Conservation (phyloP, 768 basidiomycete species). For the Suillus fuscotomentosus region DNA sequence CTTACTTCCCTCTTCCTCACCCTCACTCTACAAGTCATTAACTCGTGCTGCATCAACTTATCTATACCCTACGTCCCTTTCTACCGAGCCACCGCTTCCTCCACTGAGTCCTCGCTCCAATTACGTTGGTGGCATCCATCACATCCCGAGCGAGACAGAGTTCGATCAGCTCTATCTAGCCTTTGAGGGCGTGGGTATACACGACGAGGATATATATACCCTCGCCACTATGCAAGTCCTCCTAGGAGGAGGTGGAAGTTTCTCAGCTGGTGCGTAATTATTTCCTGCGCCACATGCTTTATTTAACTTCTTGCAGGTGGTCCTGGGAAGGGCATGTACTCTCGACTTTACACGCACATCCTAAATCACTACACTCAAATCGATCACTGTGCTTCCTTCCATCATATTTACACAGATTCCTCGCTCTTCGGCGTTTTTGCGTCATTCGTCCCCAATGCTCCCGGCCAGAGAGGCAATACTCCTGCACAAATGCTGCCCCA, state of each 20-base stretch:
- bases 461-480: constrained; percentile 57
- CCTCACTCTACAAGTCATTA: constrained; percentile 61
- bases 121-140: constrained; percentile 85
- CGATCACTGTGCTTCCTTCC: constrained; percentile 95
- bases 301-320: constrained; percentile 53
- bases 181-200: constrained; percentile 88
- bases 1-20: constrained; percentile 53
- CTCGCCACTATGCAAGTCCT: constrained; percentile 94
- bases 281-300: neutral
- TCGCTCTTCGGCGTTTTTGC: constrained; percentile 92
- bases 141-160: constrained; percentile 63
- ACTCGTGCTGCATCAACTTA: constrained; percentile 78
- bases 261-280: constrained; percentile 72
- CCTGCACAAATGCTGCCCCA: constrained; percentile 76
- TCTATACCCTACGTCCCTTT: constrained; percentile 44
- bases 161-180: constrained; percentile 93
- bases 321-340: constrained; percentile 99
- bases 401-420: constrained; percentile 95
- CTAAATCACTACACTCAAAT: constrained; percentile 92
- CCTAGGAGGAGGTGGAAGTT: constrained; percentile 93
- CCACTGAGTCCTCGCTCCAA: constrained; percentile 37
- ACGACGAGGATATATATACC: constrained; percentile 89
- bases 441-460: constrained; percentile 68
- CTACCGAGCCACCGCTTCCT: constrained; percentile 8
- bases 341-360: constrained; percentile 92